Percentiles rank a stretch among this genome's conserved stretches.
phyloP scores from a whole-genome alignment of 2,329 filamentous ascomycete species.

The Verticillium klebahnii region DNA sequence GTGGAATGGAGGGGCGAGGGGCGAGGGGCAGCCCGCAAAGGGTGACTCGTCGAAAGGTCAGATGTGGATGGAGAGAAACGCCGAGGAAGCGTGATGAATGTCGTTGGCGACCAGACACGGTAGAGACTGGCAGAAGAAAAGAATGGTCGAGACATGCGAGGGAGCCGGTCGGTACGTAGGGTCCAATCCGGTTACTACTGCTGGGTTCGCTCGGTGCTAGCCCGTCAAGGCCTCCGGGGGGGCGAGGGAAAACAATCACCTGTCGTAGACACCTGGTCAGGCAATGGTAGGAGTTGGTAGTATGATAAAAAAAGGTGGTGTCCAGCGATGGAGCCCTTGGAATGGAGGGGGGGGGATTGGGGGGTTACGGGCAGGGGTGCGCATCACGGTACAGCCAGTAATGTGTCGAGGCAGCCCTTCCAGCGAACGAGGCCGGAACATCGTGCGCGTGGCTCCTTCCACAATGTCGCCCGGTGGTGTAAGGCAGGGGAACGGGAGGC shows the following conservation, averaged over 20 bases:
- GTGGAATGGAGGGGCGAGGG: background rate
- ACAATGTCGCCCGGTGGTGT: background rate
- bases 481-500: background rate
- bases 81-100: background rate
- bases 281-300: background rate
- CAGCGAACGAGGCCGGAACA: background rate
- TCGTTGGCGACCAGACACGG: background rate
- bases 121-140: background rate
- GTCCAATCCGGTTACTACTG: background rate
- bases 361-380: background rate
- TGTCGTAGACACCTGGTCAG: background rate
- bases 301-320: background rate
- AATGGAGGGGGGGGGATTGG: background rate
- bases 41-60: background rate
- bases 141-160: background rate
- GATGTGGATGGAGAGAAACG: background rate
- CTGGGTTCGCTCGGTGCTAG: background rate
- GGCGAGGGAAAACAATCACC: background rate
- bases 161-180: background rate
- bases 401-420: background rate
- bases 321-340: background rate
- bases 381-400: background rate
- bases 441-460: background rate
- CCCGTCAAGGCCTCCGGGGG: background rate
- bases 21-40: background rate